Conservation (phyloP, 2,329 filamentous ascomycete genomes). For the Epichloe sibirici region DNA sequence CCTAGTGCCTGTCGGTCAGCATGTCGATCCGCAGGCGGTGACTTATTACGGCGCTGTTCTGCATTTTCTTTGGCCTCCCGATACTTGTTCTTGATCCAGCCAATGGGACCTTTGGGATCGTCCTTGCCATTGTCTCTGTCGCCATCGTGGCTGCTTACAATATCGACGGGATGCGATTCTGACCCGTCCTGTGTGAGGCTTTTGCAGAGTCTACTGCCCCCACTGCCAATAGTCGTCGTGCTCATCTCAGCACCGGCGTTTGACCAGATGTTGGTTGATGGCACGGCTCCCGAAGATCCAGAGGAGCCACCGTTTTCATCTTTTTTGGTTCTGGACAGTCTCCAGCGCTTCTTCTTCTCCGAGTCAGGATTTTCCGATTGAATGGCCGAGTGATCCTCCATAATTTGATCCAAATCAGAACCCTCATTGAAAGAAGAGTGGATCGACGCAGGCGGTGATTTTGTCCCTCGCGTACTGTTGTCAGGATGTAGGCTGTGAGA, state of each 20-base stretch:
- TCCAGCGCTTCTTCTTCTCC: slow-evolving; percentile 59
- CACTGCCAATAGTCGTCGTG: slow-evolving; percentile 56
- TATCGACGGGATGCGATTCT: slow-evolving; percentile 27
- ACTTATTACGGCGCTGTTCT: slow-evolving; percentile 44
- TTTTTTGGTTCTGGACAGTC: slow-evolving; percentile 53
- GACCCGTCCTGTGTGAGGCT: slow-evolving; percentile 40
- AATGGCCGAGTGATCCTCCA: slow-evolving; percentile 39
- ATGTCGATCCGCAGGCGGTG: slow-evolving; percentile 30
- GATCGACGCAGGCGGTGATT: slow-evolving; percentile 65
- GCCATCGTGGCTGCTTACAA: slow-evolving; percentile 26
- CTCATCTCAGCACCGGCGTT: slow-evolving; percentile 54
- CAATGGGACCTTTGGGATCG: slow-evolving; percentile 38
- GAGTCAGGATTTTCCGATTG: slow-evolving; percentile 41
- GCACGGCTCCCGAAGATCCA: slow-evolving; percentile 29
- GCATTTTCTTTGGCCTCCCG: slow-evolving; percentile 45
- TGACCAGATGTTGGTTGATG: slow-evolving; percentile 39
- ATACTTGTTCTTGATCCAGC: slow-evolving; percentile 49
- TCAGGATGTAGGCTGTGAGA: slow-evolving; percentile 31
- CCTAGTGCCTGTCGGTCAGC: slow-evolving; percentile 17
- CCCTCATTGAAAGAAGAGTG: slow-evolving; percentile 69
- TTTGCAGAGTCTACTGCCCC: slow-evolving; percentile 33
- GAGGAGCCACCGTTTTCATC: slow-evolving; percentile 39
- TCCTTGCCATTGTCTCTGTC: slow-evolving; percentile 30
- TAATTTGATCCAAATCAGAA: slow-evolving; percentile 61
- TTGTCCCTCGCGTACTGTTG: slow-evolving; percentile 47